Evolutionary conservation across 2,329 filamentous ascomycete genomes (phyloP).

Genomic region (Emericellopsis atlantica): DNA sequence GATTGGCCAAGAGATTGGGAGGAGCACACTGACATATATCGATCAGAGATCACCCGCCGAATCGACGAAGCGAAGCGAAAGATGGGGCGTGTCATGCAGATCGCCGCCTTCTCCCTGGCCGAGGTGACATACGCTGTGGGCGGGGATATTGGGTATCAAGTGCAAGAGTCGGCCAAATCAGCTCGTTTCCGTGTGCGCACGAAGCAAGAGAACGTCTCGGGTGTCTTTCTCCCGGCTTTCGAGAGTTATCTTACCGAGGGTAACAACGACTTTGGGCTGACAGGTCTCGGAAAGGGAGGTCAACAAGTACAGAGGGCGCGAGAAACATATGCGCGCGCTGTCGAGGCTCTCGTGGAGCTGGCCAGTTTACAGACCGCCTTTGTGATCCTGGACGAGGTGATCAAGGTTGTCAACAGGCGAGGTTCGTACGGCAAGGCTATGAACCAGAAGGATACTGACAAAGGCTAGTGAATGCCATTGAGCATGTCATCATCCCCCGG

Average conservation of each 20-base stretch:
- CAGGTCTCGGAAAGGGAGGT: conserved; percentile 88
- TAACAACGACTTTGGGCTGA: conserved; percentile 91
- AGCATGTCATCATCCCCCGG: conserved; percentile 91
- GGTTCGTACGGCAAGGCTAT: conserved; percentile 29
- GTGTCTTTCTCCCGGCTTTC: conserved; percentile 86
- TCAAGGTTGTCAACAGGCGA: conserved; percentile 97
- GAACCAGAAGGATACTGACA: conserved; percentile 7
- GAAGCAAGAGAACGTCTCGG: conserved; percentile 96
- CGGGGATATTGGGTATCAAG: conserved; percentile 90
- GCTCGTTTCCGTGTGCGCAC: conserved; percentile 88
- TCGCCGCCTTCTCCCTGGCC: conserved; percentile 91
- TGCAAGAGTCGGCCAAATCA: conserved; percentile 88
- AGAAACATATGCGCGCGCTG: conserved; percentile 90
- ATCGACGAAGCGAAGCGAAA: conserved; percentile 99
- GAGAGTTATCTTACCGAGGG: conserved; percentile 83
- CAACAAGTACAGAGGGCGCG: conserved; percentile 92
- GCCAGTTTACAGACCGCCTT: conserved; percentile 95
- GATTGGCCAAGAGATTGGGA: not conserved
- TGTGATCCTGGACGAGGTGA: conserved; percentile 95
- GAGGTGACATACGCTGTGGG: conserved; percentile 97
- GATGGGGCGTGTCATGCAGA: conserved; percentile 99
- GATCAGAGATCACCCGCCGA: conserved; percentile 80
- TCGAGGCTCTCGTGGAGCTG: conserved; percentile 90
- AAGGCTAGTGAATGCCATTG: conserved; percentile 74
- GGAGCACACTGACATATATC: not conserved